These are phyloP conservation scores for Fusarium anguioides DNA, from an alignment of 2,329 filamentous ascomycete species.

Conservation along the genomic window DNA sequence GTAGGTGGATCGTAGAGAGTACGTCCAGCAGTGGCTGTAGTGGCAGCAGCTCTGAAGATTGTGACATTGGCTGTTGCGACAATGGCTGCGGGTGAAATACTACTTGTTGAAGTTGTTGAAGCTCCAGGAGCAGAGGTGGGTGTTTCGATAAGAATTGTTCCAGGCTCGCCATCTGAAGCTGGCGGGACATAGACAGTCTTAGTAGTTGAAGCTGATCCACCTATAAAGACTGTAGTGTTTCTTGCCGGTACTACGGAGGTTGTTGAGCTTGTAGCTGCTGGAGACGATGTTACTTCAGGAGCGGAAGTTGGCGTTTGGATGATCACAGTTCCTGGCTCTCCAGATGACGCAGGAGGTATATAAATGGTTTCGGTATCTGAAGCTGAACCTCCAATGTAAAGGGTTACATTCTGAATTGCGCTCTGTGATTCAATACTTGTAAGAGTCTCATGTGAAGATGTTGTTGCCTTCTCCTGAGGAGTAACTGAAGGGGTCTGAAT, in stretches of 20 bases:
- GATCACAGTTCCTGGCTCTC: conserved; percentile 1
- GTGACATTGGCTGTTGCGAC: conserved; percentile 7
- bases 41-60: conserved; percentile 1
- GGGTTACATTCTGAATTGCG: neutral
- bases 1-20: conserved; percentile 18
- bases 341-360: neutral
- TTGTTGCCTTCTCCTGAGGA: neutral
- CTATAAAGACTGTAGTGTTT: conserved; percentile 5
- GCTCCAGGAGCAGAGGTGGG: neutral
- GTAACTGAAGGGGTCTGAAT: neutral
- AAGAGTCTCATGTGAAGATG: neutral
- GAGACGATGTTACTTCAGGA: neutral
- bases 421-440: neutral
- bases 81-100: neutral
- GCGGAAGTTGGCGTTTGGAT: neutral
- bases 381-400: neutral
- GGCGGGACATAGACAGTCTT: conserved; percentile 8
- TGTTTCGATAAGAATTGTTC: conserved; percentile 23
- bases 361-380: neutral
- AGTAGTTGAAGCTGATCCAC: neutral
- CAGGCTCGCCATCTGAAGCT: neutral
- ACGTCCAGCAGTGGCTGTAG: conserved; percentile 2
- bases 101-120: neutral
- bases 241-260: neutral
- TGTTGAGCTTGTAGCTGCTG: neutral